These are phyloP conservation scores for Aureobasidium melanogenum DNA, from an alignment of 2,329 filamentous ascomycete species.

Conservation along the genomic window DNA sequence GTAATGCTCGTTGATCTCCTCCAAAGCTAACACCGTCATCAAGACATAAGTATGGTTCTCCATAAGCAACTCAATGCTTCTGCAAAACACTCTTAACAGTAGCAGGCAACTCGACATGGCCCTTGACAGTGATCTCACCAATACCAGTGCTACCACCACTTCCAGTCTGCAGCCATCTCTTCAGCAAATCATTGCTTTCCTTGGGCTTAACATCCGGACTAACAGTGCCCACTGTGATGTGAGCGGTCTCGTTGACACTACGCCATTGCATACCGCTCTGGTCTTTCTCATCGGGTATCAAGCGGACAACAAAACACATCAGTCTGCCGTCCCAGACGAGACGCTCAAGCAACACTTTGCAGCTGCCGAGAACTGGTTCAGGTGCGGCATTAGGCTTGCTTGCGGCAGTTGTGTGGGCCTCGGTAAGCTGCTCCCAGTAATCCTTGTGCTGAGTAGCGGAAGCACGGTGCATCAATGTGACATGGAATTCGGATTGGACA, in stretches of 20 bases:
- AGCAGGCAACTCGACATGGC: slow-evolving; percentile 48
- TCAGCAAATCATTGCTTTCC: slow-evolving; percentile 82
- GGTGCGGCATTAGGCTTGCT: slow-evolving; percentile 26
- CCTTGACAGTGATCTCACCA: slow-evolving; percentile 44
- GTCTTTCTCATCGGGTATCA: slow-evolving; percentile 44
- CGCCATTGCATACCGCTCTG: slow-evolving; percentile 36
- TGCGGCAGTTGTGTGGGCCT: slow-evolving; percentile 41
- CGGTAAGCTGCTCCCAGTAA: slow-evolving; percentile 65
- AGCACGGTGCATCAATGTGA: slow-evolving; percentile 83
- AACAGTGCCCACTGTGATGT: slow-evolving; percentile 83
- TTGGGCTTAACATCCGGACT: slow-evolving; percentile 71
- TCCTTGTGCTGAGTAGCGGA: slow-evolving; percentile 51
- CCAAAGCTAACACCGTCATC: background rate
- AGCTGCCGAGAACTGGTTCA: slow-evolving; percentile 52
- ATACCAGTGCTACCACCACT: slow-evolving; percentile 44
- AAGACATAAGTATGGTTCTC: background rate
- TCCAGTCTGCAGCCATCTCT: slow-evolving; percentile 60
- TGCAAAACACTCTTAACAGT: slow-evolving; percentile 43
- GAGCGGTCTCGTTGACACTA: slow-evolving; percentile 69
- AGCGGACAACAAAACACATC: slow-evolving; percentile 83
- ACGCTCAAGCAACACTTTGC: slow-evolving; percentile 53
- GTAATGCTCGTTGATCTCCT: too few species aligned
- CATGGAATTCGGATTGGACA: slow-evolving; percentile 79
- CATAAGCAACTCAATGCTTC: background rate
- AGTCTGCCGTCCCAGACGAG: slow-evolving; percentile 77